Evolutionary conservation across 2,329 filamentous ascomycete species (phyloP).

Genomic region (Talaromyces marneffei): DNA sequence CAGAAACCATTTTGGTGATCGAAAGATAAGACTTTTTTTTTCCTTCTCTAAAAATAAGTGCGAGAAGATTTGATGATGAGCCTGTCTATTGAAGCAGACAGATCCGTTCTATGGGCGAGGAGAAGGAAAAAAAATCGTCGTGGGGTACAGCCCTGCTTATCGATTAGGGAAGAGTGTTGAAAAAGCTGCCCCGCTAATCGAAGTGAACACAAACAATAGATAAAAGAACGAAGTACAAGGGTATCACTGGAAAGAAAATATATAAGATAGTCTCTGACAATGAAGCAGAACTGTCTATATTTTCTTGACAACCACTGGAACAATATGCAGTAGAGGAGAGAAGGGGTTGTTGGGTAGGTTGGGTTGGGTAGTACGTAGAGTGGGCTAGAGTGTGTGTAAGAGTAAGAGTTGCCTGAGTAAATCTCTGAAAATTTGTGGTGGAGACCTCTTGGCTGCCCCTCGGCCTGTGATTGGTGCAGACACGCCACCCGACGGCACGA

Average conservation of each 20-base stretch:
- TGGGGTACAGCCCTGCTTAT: constrained; percentile 30
- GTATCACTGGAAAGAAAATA: constrained; percentile 10
- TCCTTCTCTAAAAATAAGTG: not conserved
- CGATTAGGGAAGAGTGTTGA: constrained; percentile 27
- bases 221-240: constrained; percentile 8
- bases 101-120: constrained; percentile 18
- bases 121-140: constrained; percentile 23
- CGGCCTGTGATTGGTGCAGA: constrained; percentile 9
- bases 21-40: constrained; percentile 13
- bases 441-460: constrained; percentile 4
- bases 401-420: not conserved
- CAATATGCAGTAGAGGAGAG: not conserved
- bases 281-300: constrained; percentile 5
- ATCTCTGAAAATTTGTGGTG: constrained; percentile 13
- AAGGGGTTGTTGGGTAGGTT: not conserved
- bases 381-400: not conserved
- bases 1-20: constrained; percentile 54
- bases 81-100: constrained; percentile 12
- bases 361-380: not conserved
- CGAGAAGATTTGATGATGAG: not conserved
- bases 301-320: not conserved
- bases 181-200: constrained; percentile 15
- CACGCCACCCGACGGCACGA: constrained; percentile 15
- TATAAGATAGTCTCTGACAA: constrained; percentile 2
- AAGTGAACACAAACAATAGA: constrained; percentile 9